These are phyloP conservation scores for Alternaria postmessia DNA, from an alignment of 2,329 filamentous ascomycete species.

Conservation along the genomic window DNA sequence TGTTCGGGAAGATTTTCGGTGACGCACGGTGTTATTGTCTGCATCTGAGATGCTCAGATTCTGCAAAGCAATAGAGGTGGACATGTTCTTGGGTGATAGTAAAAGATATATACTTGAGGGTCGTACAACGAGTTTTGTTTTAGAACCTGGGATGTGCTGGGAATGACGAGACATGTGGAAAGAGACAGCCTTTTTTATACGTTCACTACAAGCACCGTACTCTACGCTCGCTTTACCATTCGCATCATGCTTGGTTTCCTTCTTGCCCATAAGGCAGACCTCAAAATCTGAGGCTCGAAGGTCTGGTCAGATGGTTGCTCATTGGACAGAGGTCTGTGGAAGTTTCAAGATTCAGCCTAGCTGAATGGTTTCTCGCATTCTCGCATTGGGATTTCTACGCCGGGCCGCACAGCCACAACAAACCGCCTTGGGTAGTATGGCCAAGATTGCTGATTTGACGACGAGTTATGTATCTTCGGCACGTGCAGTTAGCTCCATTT, in stretches of 20 bases:
- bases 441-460: not conserved
- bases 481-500: not conserved
- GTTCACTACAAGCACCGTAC: not conserved
- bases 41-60: constrained; percentile 16
- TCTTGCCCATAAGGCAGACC: not conserved
- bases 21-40: constrained; percentile 14
- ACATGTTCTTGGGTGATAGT: constrained; percentile 15
- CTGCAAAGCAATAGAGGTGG: constrained; percentile 31
- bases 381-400: constrained; percentile 21
- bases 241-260: not conserved
- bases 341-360: constrained; percentile 10
- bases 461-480: not conserved
- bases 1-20: constrained; percentile 16
- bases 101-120: not conserved
- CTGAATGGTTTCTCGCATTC: constrained; percentile 22
- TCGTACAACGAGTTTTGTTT: not conserved
- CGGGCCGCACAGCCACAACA: constrained; percentile 16
- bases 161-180: not conserved
- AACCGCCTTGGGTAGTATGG: not conserved
- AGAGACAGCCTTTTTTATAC: not conserved
- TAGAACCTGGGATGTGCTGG: not conserved
- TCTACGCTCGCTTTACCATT: not conserved
- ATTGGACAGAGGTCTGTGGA: not conserved
- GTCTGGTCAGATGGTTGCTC: not conserved
- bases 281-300: not conserved